Conservation (phyloP, 1,284 basidiomycete species). For the Naganishia liquefaciens region DNA sequence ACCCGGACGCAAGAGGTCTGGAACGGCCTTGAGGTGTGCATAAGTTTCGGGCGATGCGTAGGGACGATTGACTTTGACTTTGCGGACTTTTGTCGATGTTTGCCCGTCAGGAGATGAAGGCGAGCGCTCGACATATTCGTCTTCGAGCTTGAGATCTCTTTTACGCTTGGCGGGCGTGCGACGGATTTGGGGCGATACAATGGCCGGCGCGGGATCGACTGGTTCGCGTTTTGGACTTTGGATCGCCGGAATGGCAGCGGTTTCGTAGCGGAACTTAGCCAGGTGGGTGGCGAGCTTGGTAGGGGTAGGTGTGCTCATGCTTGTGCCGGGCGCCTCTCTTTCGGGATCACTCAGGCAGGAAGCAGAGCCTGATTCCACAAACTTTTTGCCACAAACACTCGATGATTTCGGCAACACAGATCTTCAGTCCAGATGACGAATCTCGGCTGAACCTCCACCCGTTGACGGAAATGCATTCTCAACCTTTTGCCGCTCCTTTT, state of each 20-base stretch:
- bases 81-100: not conserved
- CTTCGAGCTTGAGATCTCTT: not conserved
- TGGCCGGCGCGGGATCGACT: not conserved
- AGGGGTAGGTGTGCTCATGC: not conserved
- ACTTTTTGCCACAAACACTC: no score
- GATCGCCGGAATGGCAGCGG: not conserved
- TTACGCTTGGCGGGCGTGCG: no score
- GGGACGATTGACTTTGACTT: slow-evolving; percentile 41
- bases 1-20: slow-evolving; percentile 52
- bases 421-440: no score
- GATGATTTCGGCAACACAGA: no score
- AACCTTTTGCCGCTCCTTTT: no score
- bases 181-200: no score
- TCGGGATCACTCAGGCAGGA: no score
- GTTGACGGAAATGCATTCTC: no score
- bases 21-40: slow-evolving; percentile 43
- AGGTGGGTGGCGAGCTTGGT: slow-evolving; percentile 33
- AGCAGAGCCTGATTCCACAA: no score
- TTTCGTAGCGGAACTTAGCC: slow-evolving; percentile 38
- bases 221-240: slow-evolving; percentile 10
- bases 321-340: no score
- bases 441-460: no score
- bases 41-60: slow-evolving; percentile 51
- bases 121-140: not conserved
- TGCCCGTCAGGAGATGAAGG: not conserved